phyloP scores from a whole-genome alignment of 192 early-diverging fungal genomes.

The Mortierella hygrophila region DNA sequence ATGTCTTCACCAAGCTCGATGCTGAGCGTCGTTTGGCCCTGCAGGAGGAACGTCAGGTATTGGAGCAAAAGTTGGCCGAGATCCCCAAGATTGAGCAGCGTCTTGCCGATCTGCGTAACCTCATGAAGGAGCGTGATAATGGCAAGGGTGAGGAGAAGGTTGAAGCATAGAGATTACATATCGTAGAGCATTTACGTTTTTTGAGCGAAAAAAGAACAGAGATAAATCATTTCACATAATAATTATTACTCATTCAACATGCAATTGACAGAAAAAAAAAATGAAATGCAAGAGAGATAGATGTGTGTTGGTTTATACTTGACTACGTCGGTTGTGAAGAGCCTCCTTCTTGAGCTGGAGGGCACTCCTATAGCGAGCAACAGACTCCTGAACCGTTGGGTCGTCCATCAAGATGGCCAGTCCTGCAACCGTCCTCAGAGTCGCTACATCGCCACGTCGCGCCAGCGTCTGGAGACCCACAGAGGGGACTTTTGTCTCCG shows the following conservation, averaged over 20 bases:
- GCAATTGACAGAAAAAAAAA: background rate
- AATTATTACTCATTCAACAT: background rate
- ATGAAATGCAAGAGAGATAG: no score
- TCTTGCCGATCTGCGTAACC: conserved; percentile 71
- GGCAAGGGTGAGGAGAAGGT: conserved; percentile 19
- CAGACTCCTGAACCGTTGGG: conserved; percentile 18
- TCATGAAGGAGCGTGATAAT: conserved; percentile 58
- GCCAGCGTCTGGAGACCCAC: conserved; percentile 44
- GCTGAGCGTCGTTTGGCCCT: conserved; percentile 87
- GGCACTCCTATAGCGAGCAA: conserved; percentile 10
- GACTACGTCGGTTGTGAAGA: conserved; percentile 11
- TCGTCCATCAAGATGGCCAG: conserved; percentile 45
- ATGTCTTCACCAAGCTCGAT: conserved; percentile 92
- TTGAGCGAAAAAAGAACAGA: background rate
- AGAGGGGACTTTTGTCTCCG: background rate
- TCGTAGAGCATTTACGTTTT: background rate
- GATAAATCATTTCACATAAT: background rate
- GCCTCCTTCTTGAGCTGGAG: conserved; percentile 7
- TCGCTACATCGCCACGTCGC: conserved; percentile 23
- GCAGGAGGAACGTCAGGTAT: conserved; percentile 90
- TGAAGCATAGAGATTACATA: conserved; percentile 5
- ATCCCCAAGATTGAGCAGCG: conserved; percentile 82
- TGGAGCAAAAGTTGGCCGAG: conserved; percentile 84
- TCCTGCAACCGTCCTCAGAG: conserved; percentile 39
- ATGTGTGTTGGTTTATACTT: background rate